Evolutionary conservation across 768 basidiomycete species (phyloP).

Genomic region (Tylopilus subfusipes): DNA sequence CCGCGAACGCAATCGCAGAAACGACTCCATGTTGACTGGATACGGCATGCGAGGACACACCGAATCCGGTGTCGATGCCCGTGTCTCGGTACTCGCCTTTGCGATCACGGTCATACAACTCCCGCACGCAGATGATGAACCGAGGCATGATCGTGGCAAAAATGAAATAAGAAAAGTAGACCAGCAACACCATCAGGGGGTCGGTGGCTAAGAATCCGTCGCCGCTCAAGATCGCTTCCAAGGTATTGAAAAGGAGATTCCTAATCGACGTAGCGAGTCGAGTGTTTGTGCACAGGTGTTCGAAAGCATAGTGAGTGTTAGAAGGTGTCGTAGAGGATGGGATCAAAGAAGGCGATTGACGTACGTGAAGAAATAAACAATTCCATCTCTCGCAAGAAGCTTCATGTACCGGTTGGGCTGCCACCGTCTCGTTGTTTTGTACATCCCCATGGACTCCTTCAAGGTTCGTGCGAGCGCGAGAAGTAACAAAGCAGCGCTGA

Average conservation of each 20-base stretch:
- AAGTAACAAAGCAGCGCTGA: background rate
- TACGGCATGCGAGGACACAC: too few relatives aligned
- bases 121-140: too few relatives aligned
- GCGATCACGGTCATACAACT: background rate
- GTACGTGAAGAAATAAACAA: background rate
- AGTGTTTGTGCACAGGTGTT: background rate
- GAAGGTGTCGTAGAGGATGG: background rate
- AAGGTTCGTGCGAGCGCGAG: background rate
- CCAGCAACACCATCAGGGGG: background rate
- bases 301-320: background rate
- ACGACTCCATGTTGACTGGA: too few relatives aligned
- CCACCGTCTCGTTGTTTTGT: background rate
- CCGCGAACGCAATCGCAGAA: too few relatives aligned
- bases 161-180: too few relatives aligned
- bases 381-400: background rate
- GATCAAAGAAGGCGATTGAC: background rate
- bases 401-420: background rate
- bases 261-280: background rate
- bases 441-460: background rate
- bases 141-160: too few relatives aligned
- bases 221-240: background rate
- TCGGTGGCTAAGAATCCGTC: background rate
- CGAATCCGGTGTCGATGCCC: constrained; percentile 7
- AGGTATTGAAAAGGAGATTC: background rate
- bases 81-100: background rate